phyloP scores from a whole-genome alignment of 140 eudicot genomes.

The Anethum foeniculum region DNA sequence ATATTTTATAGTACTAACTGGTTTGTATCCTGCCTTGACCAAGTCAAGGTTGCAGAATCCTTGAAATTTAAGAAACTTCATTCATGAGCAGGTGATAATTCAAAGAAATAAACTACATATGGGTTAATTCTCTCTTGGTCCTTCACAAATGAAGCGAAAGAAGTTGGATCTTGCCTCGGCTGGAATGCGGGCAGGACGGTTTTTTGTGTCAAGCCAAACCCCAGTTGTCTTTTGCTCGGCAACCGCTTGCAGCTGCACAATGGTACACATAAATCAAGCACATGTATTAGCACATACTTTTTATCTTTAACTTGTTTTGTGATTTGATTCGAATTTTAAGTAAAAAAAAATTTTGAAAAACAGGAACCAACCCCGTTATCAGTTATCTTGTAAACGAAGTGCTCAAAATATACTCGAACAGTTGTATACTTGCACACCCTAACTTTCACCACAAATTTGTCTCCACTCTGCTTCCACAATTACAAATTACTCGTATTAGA shows the following conservation, averaged over 20 bases:
- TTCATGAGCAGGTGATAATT: background rate
- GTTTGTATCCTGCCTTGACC: background rate
- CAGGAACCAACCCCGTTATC: constrained; percentile 41
- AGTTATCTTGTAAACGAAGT: constrained; percentile 65
- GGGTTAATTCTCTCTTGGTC: background rate
- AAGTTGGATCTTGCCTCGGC: constrained; percentile 57
- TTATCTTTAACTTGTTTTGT: background rate
- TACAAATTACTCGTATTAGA: background rate
- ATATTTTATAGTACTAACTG: background rate
- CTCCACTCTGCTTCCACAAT: constrained; percentile 64
- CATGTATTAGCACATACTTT: background rate
- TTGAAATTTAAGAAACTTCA: background rate
- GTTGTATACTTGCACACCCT: constrained; percentile 67
- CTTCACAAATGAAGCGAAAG: constrained; percentile 35
- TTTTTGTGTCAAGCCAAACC: constrained; percentile 83
- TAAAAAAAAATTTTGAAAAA: too few relatives aligned
- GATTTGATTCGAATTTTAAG: background rate
- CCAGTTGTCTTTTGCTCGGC: constrained; percentile 73
- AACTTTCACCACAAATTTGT: constrained; percentile 53
- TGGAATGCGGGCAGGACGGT: constrained; percentile 85
- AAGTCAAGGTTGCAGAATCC: background rate
- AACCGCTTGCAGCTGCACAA: constrained; percentile 41
- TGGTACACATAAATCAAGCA: background rate
- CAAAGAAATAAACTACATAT: background rate
- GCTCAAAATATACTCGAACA: constrained; percentile 73